Evolutionary conservation across 2,329 filamentous ascomycete genomes (phyloP), one percentile per base, ranked within the genome.

Genomic region (Lachnum nothofagi): DNA sequence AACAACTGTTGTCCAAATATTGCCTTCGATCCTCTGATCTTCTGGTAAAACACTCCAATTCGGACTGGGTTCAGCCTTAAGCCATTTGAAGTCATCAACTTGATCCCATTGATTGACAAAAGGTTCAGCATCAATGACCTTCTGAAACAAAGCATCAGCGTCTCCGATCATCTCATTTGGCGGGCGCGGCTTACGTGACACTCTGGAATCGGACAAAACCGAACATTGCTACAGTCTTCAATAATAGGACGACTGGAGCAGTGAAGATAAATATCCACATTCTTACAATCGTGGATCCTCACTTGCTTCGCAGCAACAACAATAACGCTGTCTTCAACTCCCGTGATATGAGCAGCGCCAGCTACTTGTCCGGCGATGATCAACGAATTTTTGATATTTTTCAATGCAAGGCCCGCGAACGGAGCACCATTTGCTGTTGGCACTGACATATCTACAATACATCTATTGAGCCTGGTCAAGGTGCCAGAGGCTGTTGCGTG

Each of bases 21-120:
- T 72, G 1, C 84, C 79, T 0, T 69, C 58, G 10, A 91, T 69
- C 20, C 77, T 76, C 46, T 83, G 71, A 1, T 73, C 72, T 44
- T 81, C 76, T 1, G 79, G 72, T 19, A 97, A 60, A 2, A 88
- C 68, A 27, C 74, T 79, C 89, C 91, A 98, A 64, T 98, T 91
- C 2, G 93, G 93, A 63, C 88, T 96, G 24, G 81, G 80, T 49
- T 87, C 88, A 14, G 79, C 76, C 67, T 91, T 94, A 55, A 96
- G 78, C 93, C 93, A 97, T 70, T 95, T 95, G 75, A 98, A 98
- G 67, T 98, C 93, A 66, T 97, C 88, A 14, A 97, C 87, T 61
- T 93, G 82, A 59, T 91, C 79, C 88, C 89, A 98, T 60, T 86
- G 79, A 65, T 95, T 91, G 49, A 69, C 69, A 3, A 63, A 56